Evolutionary conservation across 768 basidiomycete species (phyloP), one percentile per base, ranked within the genome.

Genomic region (Collybia sordida): DNA sequence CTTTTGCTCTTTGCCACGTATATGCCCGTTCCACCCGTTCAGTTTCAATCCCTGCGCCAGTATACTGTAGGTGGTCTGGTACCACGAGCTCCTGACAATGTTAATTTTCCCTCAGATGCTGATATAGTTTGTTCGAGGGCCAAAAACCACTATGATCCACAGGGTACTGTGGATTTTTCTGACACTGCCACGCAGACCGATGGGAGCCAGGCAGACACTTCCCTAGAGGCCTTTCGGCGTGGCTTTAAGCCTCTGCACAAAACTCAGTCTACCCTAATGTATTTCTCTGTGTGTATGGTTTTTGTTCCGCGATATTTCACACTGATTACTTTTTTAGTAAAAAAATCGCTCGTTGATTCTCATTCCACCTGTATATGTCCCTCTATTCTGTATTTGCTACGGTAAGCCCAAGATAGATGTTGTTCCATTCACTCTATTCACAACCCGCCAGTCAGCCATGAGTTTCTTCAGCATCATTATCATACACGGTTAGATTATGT

Each of bases 31-130:
- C 88, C 8, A 90, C 88, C 3, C 82, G 89, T 19, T 87, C 88
- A 0, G 89, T 90, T 1, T 90, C 89, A 0, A 90, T 90, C 43
- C 89, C 89, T 0, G 89, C 88, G 0, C 89, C 89, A 0, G 88
- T 90, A 0, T 90, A 90, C 56, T 90, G 88, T 90, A 56, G 63
- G 85, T 46, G 9, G 37, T 23, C 5, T 34, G 15, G 6, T 8
- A 15, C 22, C 18, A 14, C 18, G 35, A 31, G n/a, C 15, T 11
- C 36, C 21, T 40, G 15, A 24, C 27, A 28, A 11, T 9, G 23
- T 23, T 17, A 22, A 25, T 15, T 41, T 35, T 4, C 46, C 18
- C 25, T 37, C 31, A 60, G 61, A 62, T 35, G 61, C 61, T 36
- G 61, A 63, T 47, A 63, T 61, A 15, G 75, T 83, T 17, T 92